Base-by-base conservation (phyloP, 352 stramenopile genomes). In the Phytophthora podocarpi region DNA sequence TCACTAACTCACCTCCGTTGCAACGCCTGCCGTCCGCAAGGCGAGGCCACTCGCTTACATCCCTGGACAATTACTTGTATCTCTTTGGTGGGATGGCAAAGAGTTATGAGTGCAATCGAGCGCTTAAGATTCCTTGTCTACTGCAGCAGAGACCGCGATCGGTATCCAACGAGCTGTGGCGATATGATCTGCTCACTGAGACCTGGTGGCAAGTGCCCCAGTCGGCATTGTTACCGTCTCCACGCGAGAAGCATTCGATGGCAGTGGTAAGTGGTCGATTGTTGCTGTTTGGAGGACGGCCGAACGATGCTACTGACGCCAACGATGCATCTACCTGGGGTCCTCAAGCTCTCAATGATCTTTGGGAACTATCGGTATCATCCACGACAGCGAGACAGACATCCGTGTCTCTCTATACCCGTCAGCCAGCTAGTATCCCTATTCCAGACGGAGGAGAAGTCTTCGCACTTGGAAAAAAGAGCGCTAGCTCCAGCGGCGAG, bases 91-190 rank as follows among this genome's bases (percentile, higher is more conserved):
- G 83, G 4, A 74, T 77, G 16, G 69, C 66, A 4, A 67, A 64
- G n/a, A 85, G 83, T 2, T 91, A 90, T 41, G 53, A 69, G 13
- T 91, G 83, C 65, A 85, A 81, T 30, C 59, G 50, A 37, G 76
- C 55, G 0, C 69, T 76, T 36, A 89, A 82, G 23, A 45, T 62
- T 1, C 69, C 69, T 8, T 93, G 83, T 36, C 36, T 77, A 16
- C 35, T 72, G 3, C 46, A 62, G 15, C 31, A 41, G 3, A 24
- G 21, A 23, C 46, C 59, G 9, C 34, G 24, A 12, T 72, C 64
- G 1, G 64, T 89, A 13, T 88, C 66, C n/a, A 90, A 87, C 51
- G 81, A 93, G 39, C 71, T 93, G 1, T 93, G 81, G 83, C 74
- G 79, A 7, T 89, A 87, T 40, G 74, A 93, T 49, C 45, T 79